Base-by-base conservation (phyloP, 495 filamentous ascomycete species). In the Cairneyella variabilis region DNA sequence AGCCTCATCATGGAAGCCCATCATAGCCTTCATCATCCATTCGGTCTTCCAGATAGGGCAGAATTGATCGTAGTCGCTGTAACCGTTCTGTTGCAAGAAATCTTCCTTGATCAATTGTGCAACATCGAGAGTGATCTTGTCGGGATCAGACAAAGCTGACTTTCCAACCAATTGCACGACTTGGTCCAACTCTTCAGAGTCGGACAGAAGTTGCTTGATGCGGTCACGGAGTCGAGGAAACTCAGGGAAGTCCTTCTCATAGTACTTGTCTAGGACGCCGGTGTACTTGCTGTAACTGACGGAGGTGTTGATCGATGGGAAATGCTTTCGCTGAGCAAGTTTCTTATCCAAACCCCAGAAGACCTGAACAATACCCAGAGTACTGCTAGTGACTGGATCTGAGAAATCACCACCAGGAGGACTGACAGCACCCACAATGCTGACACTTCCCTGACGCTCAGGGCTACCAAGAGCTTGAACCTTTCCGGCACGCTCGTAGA, bases 341-440 rank as follows among this genome's bases (percentile, higher is more conserved):
- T 97, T 97, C 83, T 99, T 97, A 75, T 99, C 93, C 27, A 98
- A 78, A 77, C 93, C 95, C 93, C 93, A 99, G 77, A 99, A 97
- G 53, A 99, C 93, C 64, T 99, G 93, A 63, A 97, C 95, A 66
- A 99, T 99, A 83, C 89, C 83, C 18, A 99, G 83, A 6, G 95
- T 99, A 66, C 86, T 84, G 59, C 80, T 89, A 12, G 95, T 99
- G 67, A 99, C 95, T 18, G 93, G 93, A 72, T 99, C 93, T 40
- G 93, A 96, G 82, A 97, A 99, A 77, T 99, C 93, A 79, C 95
- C 93, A 73, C 91, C 93, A 3, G 93, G 93, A 37, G 93, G 93
- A 58, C 90, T 95, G 69, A 99, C 93, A 50, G 93, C 93, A 64
- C 90, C 93, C 63, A 99, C 93, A 64, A 99, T 97, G 72, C 89